Evolutionary conservation across 306 rosid species (phyloP), one percentile per base, ranked within the genome.

Genomic region (Casuarina equisetifolia): DNA sequence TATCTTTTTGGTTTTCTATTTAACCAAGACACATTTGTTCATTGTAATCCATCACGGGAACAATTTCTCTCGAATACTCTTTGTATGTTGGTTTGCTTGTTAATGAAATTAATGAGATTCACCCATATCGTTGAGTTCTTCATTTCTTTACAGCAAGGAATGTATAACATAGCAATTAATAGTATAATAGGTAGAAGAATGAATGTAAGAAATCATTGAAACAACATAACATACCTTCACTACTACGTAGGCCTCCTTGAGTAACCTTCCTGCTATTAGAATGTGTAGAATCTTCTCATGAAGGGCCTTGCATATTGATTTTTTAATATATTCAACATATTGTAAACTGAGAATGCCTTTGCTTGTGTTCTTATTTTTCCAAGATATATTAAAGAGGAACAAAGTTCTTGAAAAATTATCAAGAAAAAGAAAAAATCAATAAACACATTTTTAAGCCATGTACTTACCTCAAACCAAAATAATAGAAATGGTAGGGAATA

Each of bases 171-270:
- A 48, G 42, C 25, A 79, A 77, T 72, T 42, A 74, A 74, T 62
- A 16, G 13, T 51, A 16, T 15, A 68, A 78, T 25, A n/a, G 45
- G 69, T 35, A 70, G 9, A 79, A 69, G 57, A 25, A 54, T 9
- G 66, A 61, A 84, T 42, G 80, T 68, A 72, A 72, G 50, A 59
- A 75, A 48, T 25, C 78, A 70, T 63, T 42, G 19, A 78, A 78
- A 20, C 3, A 81, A 54, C 40, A n/a, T 43, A 38, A 80, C 76
- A 76, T 86, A 95, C 98, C 97, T 95, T 95, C 84, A 92, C 90
- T 74, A 92, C 97, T 6, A 95, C 90, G 75, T 91, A 95, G 55
- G 98, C 97, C 76, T 95, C 97, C 85, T 91, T 95, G 73, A 89
- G 91, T 82, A 95, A 91, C 70, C 83, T 80, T 49, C 98, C 98